Conservation (phyloP, 2,329 filamentous ascomycete species). For the Botrytis tulipae region DNA sequence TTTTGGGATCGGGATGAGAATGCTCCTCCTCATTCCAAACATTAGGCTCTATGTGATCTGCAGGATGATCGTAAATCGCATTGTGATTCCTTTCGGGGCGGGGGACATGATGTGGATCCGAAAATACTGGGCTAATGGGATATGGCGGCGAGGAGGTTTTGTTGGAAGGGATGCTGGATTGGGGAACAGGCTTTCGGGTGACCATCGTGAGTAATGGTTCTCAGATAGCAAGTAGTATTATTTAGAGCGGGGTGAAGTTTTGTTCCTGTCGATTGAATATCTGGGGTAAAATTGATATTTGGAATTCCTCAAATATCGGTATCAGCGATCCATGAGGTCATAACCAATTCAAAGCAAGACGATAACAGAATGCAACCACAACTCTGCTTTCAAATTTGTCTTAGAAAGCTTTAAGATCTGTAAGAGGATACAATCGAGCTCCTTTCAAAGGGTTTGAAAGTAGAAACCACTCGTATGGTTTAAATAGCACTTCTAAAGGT, state of each 20-base stretch:
- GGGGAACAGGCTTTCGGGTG: conserved; percentile 36
- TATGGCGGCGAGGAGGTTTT: conserved; percentile 29
- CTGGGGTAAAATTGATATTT: neutral
- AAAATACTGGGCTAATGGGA: conserved; percentile 29
- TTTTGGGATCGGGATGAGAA: conserved; percentile 7
- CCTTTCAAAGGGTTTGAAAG: neutral
- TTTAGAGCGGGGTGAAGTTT: neutral
- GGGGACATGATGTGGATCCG: conserved; percentile 22
- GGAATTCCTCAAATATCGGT: neutral
- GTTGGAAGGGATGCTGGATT: conserved; percentile 20
- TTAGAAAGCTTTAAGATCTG: neutral
- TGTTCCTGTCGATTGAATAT: neutral
- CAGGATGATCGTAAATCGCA: conserved; percentile 22
- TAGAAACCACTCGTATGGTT: neutral
- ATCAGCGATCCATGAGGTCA: conserved; percentile 14
- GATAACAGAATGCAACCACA: neutral
- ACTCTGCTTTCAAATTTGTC: neutral
- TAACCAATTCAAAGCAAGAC: conserved; percentile 1
- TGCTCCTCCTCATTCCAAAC: conserved; percentile 29
- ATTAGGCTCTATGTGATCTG: conserved; percentile 26
- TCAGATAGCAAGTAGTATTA: neutral
- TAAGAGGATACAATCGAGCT: neutral
- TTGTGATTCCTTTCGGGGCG: conserved; percentile 25
- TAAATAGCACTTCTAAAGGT: neutral
- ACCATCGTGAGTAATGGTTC: conserved; percentile 29